Evolutionary conservation across 2,329 filamentous ascomycete species (phyloP), one percentile per base, ranked within the genome.

Genomic region (Arthrobotrys sinensis): DNA sequence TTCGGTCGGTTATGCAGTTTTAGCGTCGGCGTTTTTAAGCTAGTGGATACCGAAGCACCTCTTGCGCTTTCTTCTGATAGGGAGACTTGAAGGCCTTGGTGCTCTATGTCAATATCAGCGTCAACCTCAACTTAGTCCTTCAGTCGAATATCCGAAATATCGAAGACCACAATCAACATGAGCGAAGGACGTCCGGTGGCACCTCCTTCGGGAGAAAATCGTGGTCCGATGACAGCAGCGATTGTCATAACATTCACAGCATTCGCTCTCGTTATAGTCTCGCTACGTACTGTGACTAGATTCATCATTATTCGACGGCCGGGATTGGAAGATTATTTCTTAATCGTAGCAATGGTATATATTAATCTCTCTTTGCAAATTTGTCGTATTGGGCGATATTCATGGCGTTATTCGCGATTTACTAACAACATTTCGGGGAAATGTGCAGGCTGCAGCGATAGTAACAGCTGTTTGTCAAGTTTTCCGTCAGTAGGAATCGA

Each of bases 391-490:
- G 4, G 24, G 24, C 24, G 24, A 4, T 28, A 28, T 28, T 28
- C 24, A 28, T 28, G 24, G 24, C 24, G 11, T 12, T 21, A 24
- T 43, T 0, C 10, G 19, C 43, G 34, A 50, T 24, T 34, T 14
- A 45, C 34, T 40, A 67, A 55, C n/a, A 24, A 62, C 14, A 11
- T 16, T 16, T 55, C 4, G 11, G 7, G 12, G 14, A 36, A 12
- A 3, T 10, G 14, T 3, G 7, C 60, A 76, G 72, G 65, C 66
- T 19, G 72, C 72, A 1, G 60, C 72, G 4, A 76, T 76, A 38
- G 72, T 76, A 36, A 76, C 72, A 16, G 72, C 48, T 34, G 72
- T 76, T 32, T 76, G 72, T 38, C 72, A 76, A 21, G 65, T 76
- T 34, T 76, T 76, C 32, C 72, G 70, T 75, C 1, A 67, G 70